A percentile compares a stretch with the other conserved stretches of the same genome.
Conservation (phyloP, 176 grass and related monocot genomes). For the Lolium rigidum region DNA sequence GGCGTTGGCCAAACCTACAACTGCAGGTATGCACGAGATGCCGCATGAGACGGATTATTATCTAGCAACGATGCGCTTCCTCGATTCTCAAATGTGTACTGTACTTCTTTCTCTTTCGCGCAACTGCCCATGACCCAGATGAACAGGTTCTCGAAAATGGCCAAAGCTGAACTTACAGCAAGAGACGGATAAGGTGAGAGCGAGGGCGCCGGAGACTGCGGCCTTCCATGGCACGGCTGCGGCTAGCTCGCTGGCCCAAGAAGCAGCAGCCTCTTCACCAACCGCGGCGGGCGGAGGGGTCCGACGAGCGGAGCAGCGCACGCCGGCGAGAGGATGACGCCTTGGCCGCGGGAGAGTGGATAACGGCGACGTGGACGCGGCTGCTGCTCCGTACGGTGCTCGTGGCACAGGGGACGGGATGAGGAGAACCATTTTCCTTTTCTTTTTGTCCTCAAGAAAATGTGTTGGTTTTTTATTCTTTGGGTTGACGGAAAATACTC, state of each 20-base stretch:
- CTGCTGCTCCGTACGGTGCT: background rate
- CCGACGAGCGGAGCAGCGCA: conserved; percentile 19
- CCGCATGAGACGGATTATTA: too few relatives aligned
- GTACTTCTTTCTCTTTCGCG: too few relatives aligned
- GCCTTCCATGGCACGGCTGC: conserved; percentile 50
- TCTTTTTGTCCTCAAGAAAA: background rate
- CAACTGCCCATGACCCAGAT: too few relatives aligned
- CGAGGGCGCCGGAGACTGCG: conserved; percentile 46
- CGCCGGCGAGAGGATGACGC: background rate
- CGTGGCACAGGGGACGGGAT: conserved; percentile 8
- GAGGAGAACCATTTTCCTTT: conserved; percentile 4
- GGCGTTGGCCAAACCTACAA: conserved; percentile 58
- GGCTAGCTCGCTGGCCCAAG: conserved; percentile 5
- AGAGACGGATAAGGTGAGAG: conserved; percentile 60
- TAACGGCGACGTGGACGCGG: conserved; percentile 38
- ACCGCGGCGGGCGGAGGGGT: background rate
- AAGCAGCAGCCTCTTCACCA: background rate
- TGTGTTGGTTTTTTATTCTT: background rate
- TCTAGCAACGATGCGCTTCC: too few relatives aligned
- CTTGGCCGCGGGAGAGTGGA: conserved; percentile 16
- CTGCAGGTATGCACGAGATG: conserved; percentile 60
- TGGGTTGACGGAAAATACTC: background rate
- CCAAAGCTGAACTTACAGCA: conserved; percentile 61
- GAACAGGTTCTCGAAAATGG: too few relatives aligned
- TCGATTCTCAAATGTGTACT: too few relatives aligned